phyloP scores from a whole-genome alignment of 78 protist genomes.

The Andalucia godoyi region DNA sequence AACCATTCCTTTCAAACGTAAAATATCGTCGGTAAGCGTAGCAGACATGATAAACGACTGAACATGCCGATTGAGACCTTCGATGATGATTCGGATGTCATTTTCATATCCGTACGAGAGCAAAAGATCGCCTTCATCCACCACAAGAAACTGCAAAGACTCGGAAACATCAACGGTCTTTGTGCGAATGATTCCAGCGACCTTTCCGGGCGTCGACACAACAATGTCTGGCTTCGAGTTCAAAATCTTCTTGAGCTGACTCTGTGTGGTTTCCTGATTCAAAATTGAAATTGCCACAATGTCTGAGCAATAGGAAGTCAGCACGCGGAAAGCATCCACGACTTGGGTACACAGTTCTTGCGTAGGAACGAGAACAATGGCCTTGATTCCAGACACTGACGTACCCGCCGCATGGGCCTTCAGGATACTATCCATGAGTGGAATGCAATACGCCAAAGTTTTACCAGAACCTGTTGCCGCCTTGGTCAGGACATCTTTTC shows the following conservation, averaged over 20 bases:
- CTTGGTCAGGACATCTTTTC: constrained; percentile 57
- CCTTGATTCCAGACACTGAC: constrained; percentile 16
- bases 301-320: constrained; percentile 12
- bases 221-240: not conserved
- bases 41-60: constrained; percentile 81
- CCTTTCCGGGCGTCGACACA: constrained; percentile 1
- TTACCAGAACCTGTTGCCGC: constrained; percentile 77
- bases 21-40: constrained; percentile 56
- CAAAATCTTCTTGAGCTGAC: not conserved
- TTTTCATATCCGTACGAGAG: constrained; percentile 58
- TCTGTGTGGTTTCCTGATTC: not conserved
- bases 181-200: too few relatives aligned
- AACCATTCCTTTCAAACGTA: constrained; percentile 32
- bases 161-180: too few relatives aligned
- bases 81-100: constrained; percentile 29
- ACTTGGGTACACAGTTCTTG: constrained; percentile 70
- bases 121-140: constrained; percentile 78
- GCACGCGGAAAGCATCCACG: constrained; percentile 1
- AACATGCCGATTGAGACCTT: too few relatives aligned
- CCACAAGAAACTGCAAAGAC: constrained; percentile 31
- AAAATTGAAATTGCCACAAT: not conserved
- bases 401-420: not conserved
- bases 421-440: constrained; percentile 49
- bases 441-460: constrained; percentile 65
- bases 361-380: constrained; percentile 72